Conservation (phyloP, 2,329 filamentous ascomycete genomes). For the Alternaria solani region DNA sequence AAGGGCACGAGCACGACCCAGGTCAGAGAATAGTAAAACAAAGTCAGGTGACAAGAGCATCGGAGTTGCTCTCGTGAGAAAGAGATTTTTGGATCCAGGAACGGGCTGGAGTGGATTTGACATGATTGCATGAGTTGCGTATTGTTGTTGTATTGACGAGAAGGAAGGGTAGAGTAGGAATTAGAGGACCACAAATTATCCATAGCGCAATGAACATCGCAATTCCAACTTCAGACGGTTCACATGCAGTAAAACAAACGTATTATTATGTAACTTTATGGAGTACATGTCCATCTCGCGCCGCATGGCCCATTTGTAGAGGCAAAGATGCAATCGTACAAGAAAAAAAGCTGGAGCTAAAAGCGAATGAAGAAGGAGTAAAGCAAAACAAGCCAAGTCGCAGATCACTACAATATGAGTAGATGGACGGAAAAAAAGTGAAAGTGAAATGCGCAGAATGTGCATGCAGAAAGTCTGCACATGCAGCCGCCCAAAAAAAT, state of each 20-base stretch:
- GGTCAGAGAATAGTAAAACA: background rate
- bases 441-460: background rate
- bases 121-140: constrained; percentile 7
- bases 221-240: background rate
- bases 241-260: background rate
- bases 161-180: background rate
- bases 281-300: background rate
- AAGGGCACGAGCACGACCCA: background rate
- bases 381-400: constrained; percentile 1
- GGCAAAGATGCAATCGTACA: constrained; percentile 3
- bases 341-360: background rate
- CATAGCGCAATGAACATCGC: constrained; percentile 11
- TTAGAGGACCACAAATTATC: constrained; percentile 8
- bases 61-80: background rate
- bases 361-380: constrained; percentile 5
- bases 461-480: background rate
- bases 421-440: background rate
- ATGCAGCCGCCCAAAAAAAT: background rate
- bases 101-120: background rate
- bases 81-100: background rate
- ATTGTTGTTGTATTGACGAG: constrained; percentile 7
- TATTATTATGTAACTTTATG: background rate
- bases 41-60: background rate
- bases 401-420: constrained; percentile 6
- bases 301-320: background rate